A percentile compares a stretch with the other conserved stretches of the same genome.
Conservation (phyloP, 1,284 basidiomycete species). For the Caloboletus inedulis region DNA sequence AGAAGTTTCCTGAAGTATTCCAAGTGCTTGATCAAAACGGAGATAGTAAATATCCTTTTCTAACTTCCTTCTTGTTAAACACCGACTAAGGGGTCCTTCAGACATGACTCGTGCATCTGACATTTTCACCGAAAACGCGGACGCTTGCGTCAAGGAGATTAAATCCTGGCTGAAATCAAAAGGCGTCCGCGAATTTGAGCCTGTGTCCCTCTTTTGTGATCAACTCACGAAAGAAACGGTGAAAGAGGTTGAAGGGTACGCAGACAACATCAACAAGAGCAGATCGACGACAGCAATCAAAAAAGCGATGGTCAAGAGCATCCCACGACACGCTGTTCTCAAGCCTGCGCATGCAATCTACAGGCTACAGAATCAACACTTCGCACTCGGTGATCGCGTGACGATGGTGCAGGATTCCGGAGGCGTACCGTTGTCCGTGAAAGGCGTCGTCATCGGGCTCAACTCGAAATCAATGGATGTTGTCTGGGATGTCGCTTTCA, state of each 20-base stretch:
- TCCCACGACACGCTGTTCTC: constrained; percentile 91
- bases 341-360: constrained; percentile 92
- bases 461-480: constrained; percentile 88
- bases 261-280: constrained; percentile 61
- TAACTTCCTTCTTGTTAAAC: background rate
- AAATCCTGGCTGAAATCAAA: constrained; percentile 86
- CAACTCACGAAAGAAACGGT: constrained; percentile 89
- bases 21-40: constrained; percentile 60
- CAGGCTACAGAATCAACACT: constrained; percentile 88
- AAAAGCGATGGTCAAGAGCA: constrained; percentile 86
- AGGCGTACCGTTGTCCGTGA: constrained; percentile 87
- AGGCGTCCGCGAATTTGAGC: constrained; percentile 88
- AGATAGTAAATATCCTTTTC: constrained; percentile 50
- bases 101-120: constrained; percentile 75
- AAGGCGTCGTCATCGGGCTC: constrained; percentile 92
- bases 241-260: constrained; percentile 71
- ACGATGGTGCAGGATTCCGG: constrained; percentile 95
- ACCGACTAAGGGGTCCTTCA: constrained; percentile 29
- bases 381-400: constrained; percentile 91
- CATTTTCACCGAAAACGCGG: constrained; percentile 70
- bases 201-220: constrained; percentile 90
- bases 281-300: constrained; percentile 70
- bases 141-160: constrained; percentile 72
- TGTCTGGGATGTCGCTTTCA: constrained; percentile 95
- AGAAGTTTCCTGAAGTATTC: constrained; percentile 82